Evolutionary conservation across 1,139 yeast species (phyloP).

Genomic region (Hyphopichia burtonii): DNA sequence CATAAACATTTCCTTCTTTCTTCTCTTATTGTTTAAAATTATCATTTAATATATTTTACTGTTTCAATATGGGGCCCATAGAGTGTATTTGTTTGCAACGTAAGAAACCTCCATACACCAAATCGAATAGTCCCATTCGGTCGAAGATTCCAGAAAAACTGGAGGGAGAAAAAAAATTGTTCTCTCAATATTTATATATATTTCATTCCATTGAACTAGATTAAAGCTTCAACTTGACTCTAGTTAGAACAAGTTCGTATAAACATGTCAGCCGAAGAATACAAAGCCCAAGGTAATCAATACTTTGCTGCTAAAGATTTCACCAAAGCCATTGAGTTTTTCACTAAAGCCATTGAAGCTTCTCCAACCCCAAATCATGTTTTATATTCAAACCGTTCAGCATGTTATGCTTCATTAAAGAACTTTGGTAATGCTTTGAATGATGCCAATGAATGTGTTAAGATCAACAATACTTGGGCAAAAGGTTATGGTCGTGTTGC

Average conservation of each 20-base stretch:
- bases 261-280: conserved; percentile 62
- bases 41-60: too few relatives aligned
- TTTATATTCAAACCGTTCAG: conserved; percentile 91
- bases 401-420: conserved; percentile 78
- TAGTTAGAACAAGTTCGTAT: neutral
- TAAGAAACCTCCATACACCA: neutral
- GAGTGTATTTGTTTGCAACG: too few relatives aligned
- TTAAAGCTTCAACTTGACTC: neutral
- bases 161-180: neutral
- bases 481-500: conserved; percentile 94
- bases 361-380: conserved; percentile 85
- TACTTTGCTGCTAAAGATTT: conserved; percentile 88
- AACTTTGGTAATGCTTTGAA: conserved; percentile 69
- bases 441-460: conserved; percentile 82
- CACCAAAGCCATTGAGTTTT: conserved; percentile 72
- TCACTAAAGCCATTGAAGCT: conserved; percentile 86
- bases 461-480: conserved; percentile 83
- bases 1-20: neutral
- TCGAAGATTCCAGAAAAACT: neutral
- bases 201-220: neutral
- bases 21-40: neutral
- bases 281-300: conserved; percentile 82
- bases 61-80: too few relatives aligned
- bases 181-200: neutral
- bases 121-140: neutral